Base-by-base conservation (phyloP, 371 early-diverging fungal species). In the Mortierella sp. region DNA sequence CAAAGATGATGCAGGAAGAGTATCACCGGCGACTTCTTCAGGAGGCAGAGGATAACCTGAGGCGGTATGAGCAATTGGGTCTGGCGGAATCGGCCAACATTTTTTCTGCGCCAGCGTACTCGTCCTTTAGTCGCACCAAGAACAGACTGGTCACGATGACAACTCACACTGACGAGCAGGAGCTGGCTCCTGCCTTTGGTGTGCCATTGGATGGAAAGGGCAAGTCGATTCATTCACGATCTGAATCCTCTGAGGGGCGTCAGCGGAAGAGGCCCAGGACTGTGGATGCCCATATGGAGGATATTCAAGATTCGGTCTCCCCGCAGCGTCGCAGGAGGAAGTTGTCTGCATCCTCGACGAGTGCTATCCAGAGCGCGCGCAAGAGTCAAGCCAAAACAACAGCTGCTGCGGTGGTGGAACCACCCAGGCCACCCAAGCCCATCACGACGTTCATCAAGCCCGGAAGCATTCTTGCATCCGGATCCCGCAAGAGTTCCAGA, bases 41-140 rank as follows among this genome's bases (percentile, higher is more conserved):
- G 1, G 90, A 91, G 63, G 90, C 91, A 6, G 87, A 88, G 29
- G 91, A 90, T 10, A 85, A 86, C 39, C 58, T 91, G 58, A 64
- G 77, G 8, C 85, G 91, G 13, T 91, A 89, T 67, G 90, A 91
- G 71, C 82, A 80, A 53, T 77, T 91, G 24, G 90, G 91, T 0
- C 73, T 91, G 14, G 76, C 71, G 14, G 80, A 79, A 26, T 69
- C 73, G 13, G n/a, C 58, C 24, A 64, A 58, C 6, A 29, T 70
- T 4, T 48, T 77, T 1, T 47, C 68, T 48, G 68, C 80, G 40
- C 63, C 83, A 26, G 63, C 66, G 26, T 70, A 82, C 63, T 69
- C 85, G n/a, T 70, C 77, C 19, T 79, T 77, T 61, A 80, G 70
- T 31, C 76, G 77, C 44, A 71, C 83, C 24, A 78, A 52, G 70